Evolutionary conservation across 2,329 filamentous ascomycete species (phyloP), one percentile per base, ranked within the genome.

Genomic region (Exserohilum turcica): DNA sequence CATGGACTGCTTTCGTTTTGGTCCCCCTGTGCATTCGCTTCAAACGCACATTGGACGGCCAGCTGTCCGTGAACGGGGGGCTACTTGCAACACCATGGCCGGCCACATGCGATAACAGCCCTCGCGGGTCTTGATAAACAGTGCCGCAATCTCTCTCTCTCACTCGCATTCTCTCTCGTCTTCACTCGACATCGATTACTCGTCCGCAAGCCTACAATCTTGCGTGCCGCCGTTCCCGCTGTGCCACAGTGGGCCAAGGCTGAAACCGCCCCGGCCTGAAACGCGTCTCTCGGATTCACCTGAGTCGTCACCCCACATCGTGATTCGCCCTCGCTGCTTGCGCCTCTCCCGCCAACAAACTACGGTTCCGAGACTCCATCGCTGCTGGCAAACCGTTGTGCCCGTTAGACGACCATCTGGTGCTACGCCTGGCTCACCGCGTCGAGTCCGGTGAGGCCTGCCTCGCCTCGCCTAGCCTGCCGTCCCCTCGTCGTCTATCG

Each of bases 241-340:
- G 21, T 7, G 21, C 21, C 21, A 7, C 38, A 36, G 48, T 47
- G 48, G 48, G 51, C 40, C 60, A 43, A 53, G 38, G 49, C 62
- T 71, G 71, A 73, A 74, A 73, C 49, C 31, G 48, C 67, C 44
- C 66, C 52, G 48, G 43, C 46, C 65, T 74, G 71, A 74, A 73
- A 74, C 72, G 51, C 62, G 51, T 47, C 44, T 58, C 48, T 60
- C 58, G 61, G 59, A 53, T 60, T 71, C 66, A 70, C 67, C 60
- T 71, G 61, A 58, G 57, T 38, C 19, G 19, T 46, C 43, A 44
- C 40, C 35, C 27, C 31, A 43, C 18, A 32, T 56, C 54, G 56
- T 65, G 56, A 71, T 70, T 74, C 64, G 69, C 51, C 57, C 29
- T 58, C 54, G 45, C 45, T 33, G 45, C 39, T 24, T 24, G 49